A percentile compares a stretch with the other conserved stretches of the same genome.
Evolutionary conservation across 2,329 filamentous ascomycete genomes (phyloP).

Genomic region (Aspergillus aculeatus): DNA sequence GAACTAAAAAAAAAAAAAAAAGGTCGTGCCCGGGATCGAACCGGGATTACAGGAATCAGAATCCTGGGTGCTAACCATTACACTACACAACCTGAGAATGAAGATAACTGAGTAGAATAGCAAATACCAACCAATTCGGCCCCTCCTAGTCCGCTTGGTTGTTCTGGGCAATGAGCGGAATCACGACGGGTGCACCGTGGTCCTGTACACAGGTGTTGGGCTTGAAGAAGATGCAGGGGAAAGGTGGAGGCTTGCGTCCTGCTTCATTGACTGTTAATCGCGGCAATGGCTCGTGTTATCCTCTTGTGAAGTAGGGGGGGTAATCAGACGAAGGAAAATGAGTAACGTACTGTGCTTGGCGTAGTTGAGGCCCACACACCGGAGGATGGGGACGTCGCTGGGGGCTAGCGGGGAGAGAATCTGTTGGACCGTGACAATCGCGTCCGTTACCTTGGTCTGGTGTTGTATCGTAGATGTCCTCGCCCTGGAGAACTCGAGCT

Average conservation of each 20-base stretch:
- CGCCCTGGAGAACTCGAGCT: constrained; percentile 53
- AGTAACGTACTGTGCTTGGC: constrained; percentile 51
- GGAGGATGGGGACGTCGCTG: constrained; percentile 55
- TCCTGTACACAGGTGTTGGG: constrained; percentile 62
- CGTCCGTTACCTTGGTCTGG: constrained; percentile 55
- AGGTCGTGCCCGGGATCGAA: constrained; percentile 28
- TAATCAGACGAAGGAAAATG: too few relatives aligned
- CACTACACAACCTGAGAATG: too few relatives aligned
- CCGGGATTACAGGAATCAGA: constrained; percentile 20
- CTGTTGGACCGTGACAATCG: constrained; percentile 54
- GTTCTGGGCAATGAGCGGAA: constrained; percentile 63
- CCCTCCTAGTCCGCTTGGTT: constrained; percentile 69
- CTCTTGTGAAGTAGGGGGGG: too few relatives aligned
- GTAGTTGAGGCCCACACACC: constrained; percentile 62
- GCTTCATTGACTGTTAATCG: constrained; percentile 49
- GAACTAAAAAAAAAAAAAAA: neutral
- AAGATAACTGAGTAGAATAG: accelerated
- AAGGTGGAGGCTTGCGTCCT: constrained; percentile 53
- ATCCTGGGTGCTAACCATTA: too few relatives aligned
- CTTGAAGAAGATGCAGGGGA: constrained; percentile 70
- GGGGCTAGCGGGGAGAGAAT: constrained; percentile 54
- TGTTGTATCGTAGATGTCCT: constrained; percentile 51
- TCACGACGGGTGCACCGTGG: constrained; percentile 59
- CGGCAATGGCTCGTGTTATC: neutral
- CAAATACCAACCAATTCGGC: constrained; percentile 63